These are phyloP conservation scores for Naganishia antarctica DNA, from an alignment of 768 basidiomycete species.

Conservation along the genomic window DNA sequence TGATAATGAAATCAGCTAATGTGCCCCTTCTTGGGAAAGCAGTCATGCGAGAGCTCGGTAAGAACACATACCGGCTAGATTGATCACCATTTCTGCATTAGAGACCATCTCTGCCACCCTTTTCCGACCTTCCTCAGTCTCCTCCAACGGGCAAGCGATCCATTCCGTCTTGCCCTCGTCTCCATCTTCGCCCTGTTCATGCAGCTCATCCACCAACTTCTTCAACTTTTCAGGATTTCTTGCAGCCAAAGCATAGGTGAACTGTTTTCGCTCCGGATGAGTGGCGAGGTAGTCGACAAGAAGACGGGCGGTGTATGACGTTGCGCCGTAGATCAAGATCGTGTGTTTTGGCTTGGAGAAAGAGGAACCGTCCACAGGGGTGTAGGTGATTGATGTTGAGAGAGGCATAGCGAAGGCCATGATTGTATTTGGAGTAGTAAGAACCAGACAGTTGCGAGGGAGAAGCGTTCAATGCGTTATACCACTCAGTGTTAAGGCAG, in stretches of 20 bases:
- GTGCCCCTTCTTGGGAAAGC: no score
- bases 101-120: conserved; percentile 23
- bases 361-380: conserved; percentile 4
- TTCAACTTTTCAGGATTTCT: conserved; percentile 53
- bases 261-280: conserved; percentile 59
- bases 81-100: conserved; percentile 36
- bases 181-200: conserved; percentile 33
- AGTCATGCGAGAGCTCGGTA: no score
- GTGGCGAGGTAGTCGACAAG: conserved; percentile 62
- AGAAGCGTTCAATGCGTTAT: no score
- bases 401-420: conserved; percentile 12
- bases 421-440: background rate
- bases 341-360: conserved; percentile 33
- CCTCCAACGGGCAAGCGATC: conserved; percentile 25
- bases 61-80: conserved; percentile 43
- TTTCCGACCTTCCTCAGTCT: conserved; percentile 32
- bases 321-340: conserved; percentile 44
- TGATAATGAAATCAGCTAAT: background rate
- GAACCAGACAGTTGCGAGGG: no score
- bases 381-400: conserved; percentile 6
- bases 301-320: conserved; percentile 59
- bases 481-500: no score
- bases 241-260: conserved; percentile 67
- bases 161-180: conserved; percentile 13
- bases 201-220: conserved; percentile 29